Base-by-base conservation (phyloP, 306 rosid species). In the Gastrolobium bilobum region DNA sequence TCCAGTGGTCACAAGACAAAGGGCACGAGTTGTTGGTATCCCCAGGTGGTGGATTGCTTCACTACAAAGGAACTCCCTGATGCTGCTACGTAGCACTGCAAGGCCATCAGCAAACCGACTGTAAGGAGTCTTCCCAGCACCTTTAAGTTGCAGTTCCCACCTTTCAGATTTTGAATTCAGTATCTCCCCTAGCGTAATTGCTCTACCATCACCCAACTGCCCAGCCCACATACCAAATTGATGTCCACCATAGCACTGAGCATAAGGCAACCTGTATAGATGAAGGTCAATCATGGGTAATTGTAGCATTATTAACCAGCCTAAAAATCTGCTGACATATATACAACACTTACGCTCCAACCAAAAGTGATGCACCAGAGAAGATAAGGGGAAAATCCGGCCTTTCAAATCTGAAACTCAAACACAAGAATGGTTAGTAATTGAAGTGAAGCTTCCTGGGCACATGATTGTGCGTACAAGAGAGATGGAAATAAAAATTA, bases 221-320 rank as follows among this genome's bases (percentile, higher is more conserved):
- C 99, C 98, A 50, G 99, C 99, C 99, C 99, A 95, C 97, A 86
- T 95, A 13, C 99, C 99, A 34, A 95, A 95, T 72, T 95, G 99
- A 87, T 95, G 98, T 52, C 99, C 99, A 3, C 99, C 99, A 77
- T 95, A 93, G 89, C 99, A 95, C 71, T 91, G 98, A 68, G 98
- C 99, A 77, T 93, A 95, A 63, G 99, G 94, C 75, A 91, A 79
- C 81, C 99, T 95, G 85, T 71, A 64, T 33, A 65, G 83, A 44
- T 60, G 67, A 84, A 46, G 34, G 64, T 60, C 57, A 76, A 71
- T 39, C 60, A 57, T 44, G 58, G 43, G 60, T 50, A 40, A 48
- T 82, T 37, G 30, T 53, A 77, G 77, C 79, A 79, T 60, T 34
- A 60, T 14, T n/a, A 57, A 57, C 64, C 15, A 4, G 43, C 71